Evolutionary conservation across 768 basidiomycete species (phyloP).

Genomic region (Pisolithus sp.): DNA sequence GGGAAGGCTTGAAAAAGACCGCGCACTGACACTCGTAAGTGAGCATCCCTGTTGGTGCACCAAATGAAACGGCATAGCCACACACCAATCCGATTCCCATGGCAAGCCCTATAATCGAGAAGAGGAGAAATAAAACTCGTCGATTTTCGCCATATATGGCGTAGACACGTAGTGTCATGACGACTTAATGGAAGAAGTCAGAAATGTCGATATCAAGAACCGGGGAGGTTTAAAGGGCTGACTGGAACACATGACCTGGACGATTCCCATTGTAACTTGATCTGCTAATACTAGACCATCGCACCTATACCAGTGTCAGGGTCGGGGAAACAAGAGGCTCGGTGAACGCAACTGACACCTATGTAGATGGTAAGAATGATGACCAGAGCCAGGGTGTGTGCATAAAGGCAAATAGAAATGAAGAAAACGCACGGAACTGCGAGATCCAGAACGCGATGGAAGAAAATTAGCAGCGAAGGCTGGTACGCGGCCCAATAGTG

Average conservation of each 20-base stretch:
- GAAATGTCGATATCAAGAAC: too few relatives aligned
- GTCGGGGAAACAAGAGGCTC: neutral
- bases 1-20: too few relatives aligned
- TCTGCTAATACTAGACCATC: neutral
- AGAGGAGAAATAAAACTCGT: slow-evolving; percentile 2
- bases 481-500: slow-evolving; percentile 34
- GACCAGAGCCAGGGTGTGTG: too few relatives aligned
- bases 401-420: neutral
- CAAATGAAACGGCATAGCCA: neutral
- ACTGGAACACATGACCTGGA: slow-evolving; percentile 9
- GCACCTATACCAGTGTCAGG: slow-evolving; percentile 2
- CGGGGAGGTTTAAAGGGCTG: neutral
- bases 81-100: slow-evolving; percentile 6
- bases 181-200: neutral
- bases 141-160: slow-evolving; percentile 10
- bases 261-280: slow-evolving; percentile 1
- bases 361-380: neutral
- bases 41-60: too few relatives aligned
- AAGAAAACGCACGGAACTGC: slow-evolving; percentile 2
- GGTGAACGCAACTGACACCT: slow-evolving; percentile 8
- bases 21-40: too few relatives aligned
- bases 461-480: slow-evolving; percentile 31
- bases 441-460: neutral
- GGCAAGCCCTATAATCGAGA: neutral
- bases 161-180: slow-evolving; percentile 19